Base-by-base conservation (phyloP, 1,284 basidiomycete genomes). In the Laetiporus sulphureus region DNA sequence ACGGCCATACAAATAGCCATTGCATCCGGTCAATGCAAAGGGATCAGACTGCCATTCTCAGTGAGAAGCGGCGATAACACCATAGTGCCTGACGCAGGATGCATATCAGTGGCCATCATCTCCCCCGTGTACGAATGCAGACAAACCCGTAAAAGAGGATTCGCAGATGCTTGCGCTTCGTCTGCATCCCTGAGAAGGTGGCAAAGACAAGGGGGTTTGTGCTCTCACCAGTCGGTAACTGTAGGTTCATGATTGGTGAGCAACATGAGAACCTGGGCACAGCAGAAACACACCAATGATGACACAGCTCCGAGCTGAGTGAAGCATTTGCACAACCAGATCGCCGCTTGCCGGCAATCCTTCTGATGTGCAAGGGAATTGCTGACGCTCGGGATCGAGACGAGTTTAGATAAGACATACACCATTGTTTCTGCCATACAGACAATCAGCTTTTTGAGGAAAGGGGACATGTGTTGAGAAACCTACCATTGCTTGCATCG, bases 1-100 rank as follows among this genome's bases (percentile, higher is more conserved):
- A 21, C 95, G 81, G 2, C 92, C 95, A 58, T 97, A 97, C 0
- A 98, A 71, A 58, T 93, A 95, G 0, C 95, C 95, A 56, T 97
- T 91, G 8, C 81, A 73, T 1, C 92, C 93, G 0, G 77, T 78
- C 44, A 98, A 66, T 5, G 67, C 72, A 66, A 92, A 99, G 0
- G 95, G 94, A 47, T 89, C 79, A 5, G 83, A 81, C 13, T 73
- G 66, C 94, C 92, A 98, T 12, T 81, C 79, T 10, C 75, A 68
- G 3, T 68, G 62, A 1, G 79, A 80, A 1, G 90, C 91, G 1
- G 84, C 71, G 36, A 96, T 91, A 19, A 96, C 90, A 55, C 96
- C 93, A 64, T 96, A 97, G 59, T 97, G 92, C 2, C 85, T 89
- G 42, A 19, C 19, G n/a, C 11, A 5, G n/a, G 15, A 33, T 20